A percentile compares a stretch with the other conserved stretches of the same genome.
These are phyloP conservation scores for Penicillium sp. DNA, from an alignment of 2,329 filamentous ascomycete genomes.

Conservation along the genomic window DNA sequence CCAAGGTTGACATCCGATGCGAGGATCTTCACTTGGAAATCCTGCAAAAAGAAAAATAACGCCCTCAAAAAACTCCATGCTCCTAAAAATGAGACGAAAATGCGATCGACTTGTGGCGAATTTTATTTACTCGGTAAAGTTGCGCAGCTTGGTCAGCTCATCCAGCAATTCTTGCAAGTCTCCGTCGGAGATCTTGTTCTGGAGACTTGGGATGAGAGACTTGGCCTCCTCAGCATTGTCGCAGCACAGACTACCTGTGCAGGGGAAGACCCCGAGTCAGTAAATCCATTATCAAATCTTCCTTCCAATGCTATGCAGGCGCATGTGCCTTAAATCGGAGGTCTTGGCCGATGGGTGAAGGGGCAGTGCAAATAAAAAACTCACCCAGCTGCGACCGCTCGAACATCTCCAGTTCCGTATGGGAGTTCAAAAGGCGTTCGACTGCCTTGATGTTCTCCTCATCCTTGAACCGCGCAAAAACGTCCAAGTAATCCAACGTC, in stretches of 20 bases:
- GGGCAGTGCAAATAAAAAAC: constrained; percentile 23
- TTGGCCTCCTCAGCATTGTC: constrained; percentile 94
- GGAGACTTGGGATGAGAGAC: constrained; percentile 84
- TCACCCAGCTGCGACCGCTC: constrained; percentile 88
- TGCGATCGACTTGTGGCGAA: not conserved
- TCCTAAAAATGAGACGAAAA: constrained; percentile 9
- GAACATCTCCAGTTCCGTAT: constrained; percentile 78
- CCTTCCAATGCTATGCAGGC: not conserved
- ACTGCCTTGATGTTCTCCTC: constrained; percentile 95
- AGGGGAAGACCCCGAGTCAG: not conserved
- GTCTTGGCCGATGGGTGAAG: not conserved
- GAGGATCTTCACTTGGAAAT: not conserved
- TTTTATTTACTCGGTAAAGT: constrained; percentile 40
- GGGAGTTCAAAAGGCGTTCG: constrained; percentile 76
- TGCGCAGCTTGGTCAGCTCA: constrained; percentile 79
- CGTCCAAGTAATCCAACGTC: constrained; percentile 87
- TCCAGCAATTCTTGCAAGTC: constrained; percentile 84
- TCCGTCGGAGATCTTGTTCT: constrained; percentile 85
- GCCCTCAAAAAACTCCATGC: constrained; percentile 28
- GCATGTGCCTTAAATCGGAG: not conserved
- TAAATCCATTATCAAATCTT: not conserved
- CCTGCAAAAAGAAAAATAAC: constrained; percentile 2
- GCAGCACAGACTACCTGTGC: constrained; percentile 80
- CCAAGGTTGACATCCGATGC: not conserved
- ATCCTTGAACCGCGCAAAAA: constrained; percentile 93